Evolutionary conservation across 495 filamentous ascomycete species (phyloP).

Genomic region (Hyaloscypha hepaticicola): DNA sequence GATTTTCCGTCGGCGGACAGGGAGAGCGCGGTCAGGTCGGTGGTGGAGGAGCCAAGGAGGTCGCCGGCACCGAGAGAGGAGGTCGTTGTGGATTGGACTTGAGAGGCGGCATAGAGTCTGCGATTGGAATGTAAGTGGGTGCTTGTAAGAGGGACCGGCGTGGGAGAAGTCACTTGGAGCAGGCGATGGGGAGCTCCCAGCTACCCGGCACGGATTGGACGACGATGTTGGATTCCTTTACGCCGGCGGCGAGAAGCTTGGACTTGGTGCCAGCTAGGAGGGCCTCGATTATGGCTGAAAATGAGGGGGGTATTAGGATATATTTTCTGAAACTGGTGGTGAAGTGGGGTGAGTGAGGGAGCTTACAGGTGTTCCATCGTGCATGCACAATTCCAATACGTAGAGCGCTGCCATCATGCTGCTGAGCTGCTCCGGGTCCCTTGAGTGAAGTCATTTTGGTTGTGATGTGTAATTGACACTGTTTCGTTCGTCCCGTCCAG

Average conservation of each 20-base stretch:
- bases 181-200: slow-evolving; percentile 61
- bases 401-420: slow-evolving; percentile 69
- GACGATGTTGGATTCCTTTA: slow-evolving; percentile 83
- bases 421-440: slow-evolving; percentile 54
- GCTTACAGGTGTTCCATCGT: slow-evolving; percentile 73
- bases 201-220: slow-evolving; percentile 87
- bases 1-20: background rate
- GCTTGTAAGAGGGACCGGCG: background rate
- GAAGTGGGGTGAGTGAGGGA: background rate
- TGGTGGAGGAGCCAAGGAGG: slow-evolving; percentile 65
- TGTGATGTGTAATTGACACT: background rate
- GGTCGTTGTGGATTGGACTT: slow-evolving; percentile 72
- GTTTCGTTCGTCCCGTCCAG: background rate
- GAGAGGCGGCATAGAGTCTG: slow-evolving; percentile 83
- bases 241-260: slow-evolving; percentile 65
- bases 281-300: slow-evolving; percentile 59
- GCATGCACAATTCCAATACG: slow-evolving; percentile 95
- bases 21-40: slow-evolving; percentile 50
- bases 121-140: background rate
- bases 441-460: slow-evolving; percentile 42
- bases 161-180: slow-evolving; percentile 26
- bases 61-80: slow-evolving; percentile 68
- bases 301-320: background rate
- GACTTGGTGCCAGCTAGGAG: slow-evolving; percentile 73
- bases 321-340: background rate